phyloP scores from a whole-genome alignment of 768 basidiomycete species.

The Termitomyces sp. region DNA sequence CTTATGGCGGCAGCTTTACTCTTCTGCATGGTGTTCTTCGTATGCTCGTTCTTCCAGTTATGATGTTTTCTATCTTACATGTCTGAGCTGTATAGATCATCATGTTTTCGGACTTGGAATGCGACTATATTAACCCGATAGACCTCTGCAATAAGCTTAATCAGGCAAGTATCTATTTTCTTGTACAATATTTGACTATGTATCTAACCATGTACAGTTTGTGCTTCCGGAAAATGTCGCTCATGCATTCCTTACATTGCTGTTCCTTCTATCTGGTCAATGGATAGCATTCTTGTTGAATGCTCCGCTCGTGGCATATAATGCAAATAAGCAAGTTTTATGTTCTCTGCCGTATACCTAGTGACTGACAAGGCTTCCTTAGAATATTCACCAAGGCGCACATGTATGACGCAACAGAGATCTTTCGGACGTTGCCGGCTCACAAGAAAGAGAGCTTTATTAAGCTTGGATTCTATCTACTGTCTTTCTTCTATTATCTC shows the following conservation, averaged over 20 bases:
- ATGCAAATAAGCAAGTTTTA: conserved; percentile 84
- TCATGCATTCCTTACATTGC: conserved; percentile 85
- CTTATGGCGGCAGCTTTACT: conserved; percentile 91
- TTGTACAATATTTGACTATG: not conserved
- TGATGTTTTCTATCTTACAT: not conserved
- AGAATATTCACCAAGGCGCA: conserved; percentile 92
- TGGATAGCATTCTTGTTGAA: conserved; percentile 93
- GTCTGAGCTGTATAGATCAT: conserved; percentile 69
- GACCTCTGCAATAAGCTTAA: conserved; percentile 99
- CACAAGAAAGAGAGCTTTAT: conserved; percentile 98
- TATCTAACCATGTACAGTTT: conserved; percentile 52
- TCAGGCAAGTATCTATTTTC: conserved; percentile 53
- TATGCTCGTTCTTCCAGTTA: conserved; percentile 41
- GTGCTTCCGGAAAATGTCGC: conserved; percentile 95
- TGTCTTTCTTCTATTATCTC: conserved; percentile 91
- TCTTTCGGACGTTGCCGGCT: conserved; percentile 87
- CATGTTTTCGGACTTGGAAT: conserved; percentile 99
- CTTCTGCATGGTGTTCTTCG: conserved; percentile 99
- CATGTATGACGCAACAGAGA: conserved; percentile 99
- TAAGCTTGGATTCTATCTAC: conserved; percentile 90
- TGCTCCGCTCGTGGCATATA: conserved; percentile 82
- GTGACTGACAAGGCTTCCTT: conserved; percentile 7
- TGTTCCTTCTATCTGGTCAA: conserved; percentile 95
- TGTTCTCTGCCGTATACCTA: not conserved
- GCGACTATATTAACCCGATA: conserved; percentile 99